Base-by-base conservation (phyloP, 768 basidiomycete genomes). In the Polyporus arcularius region DNA sequence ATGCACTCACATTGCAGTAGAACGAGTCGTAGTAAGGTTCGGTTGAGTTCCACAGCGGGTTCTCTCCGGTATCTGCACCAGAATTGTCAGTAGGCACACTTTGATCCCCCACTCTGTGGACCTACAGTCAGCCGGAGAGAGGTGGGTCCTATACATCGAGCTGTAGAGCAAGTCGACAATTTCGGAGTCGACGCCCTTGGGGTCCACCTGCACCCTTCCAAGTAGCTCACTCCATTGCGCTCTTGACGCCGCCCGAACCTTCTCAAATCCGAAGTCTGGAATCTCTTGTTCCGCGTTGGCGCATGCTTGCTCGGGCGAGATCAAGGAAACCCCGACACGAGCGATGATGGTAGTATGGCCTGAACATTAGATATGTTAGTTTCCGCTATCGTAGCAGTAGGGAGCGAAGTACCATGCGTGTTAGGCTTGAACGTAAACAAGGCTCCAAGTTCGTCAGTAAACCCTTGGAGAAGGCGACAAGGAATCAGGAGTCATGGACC, bases 11-110 rank as follows among this genome's bases (percentile, higher is more conserved):
- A 58, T 88, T 87, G 72, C 86, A 88, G 62, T 88, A 87, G 53
- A 86, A 78, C 0, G 85, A 85, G 68, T 88, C 86, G 57, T 78
- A 87, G 62, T 88, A 88, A 0, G 86, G 86, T 62, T 87, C 86
- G 0, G 78, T 78, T 0, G 86, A 87, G 51, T 80, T 78, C 86
- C 85, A 87, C 52, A 77, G 78, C 0, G 85, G 83, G 61, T 87
- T 87, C 47, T 77, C 77, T 4, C 76, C 76, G 4, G 74, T 76
- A 57, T 76, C 75, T 77, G 53, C 4, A 9, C 28, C 12, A 60
- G 12, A 14, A 14, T 45, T 31, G 82, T 4, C 84, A 82, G n/a
- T 83, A 83, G n/a, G n/a, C n/a, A n/a, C n/a, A n/a, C n/a, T n/a
- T n/a, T n/a, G n/a, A n/a, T n/a, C n/a, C n/a, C n/a, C n/a, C n/a